Base-by-base conservation (phyloP, 108 stramenopile genomes). In the Epipyxis sp. region DNA sequence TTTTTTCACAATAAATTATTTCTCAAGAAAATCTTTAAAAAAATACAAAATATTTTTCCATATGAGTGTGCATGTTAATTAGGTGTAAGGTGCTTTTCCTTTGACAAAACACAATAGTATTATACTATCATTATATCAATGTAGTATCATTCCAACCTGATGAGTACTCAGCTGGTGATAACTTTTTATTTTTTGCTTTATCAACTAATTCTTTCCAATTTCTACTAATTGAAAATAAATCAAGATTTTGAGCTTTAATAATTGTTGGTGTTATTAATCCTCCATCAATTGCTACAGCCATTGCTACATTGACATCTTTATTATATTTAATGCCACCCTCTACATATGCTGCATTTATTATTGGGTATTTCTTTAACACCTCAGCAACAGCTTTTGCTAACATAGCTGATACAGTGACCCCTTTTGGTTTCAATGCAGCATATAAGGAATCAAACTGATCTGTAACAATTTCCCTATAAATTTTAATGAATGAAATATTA, bases 211-310 rank as follows among this genome's bases (percentile, higher is more conserved):
- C 90, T 85, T 90, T 94, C 97, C 97, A 98, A 87, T 92, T 90
- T 79, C 87, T 90, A 1, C 90, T 93, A 44, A 98, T 84, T 30
- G 94, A 94, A 59, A 91, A 76, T 57, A 95, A 86, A 79, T 88
- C 88, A 80, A 93, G 86, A 77, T 93, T 89, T 85, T 98, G 94
- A 30, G 94, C 94, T 67, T 95, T 92, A 79, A 84, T 90, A 46
- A 98, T 87, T 40, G 90, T 91, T 2, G 97, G 97, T 2, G 97
- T 98, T 71, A 98, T 98, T 44, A 98, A 90, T 0, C 97, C 97
- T n/a, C 97, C 97, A 30, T 96, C 95, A 76, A 98, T 93, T 30
- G 97, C 93, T 25, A 98, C 97, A 39, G 97, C 97, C 94, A 94
- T 96, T 65, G 97, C 95, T 84, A 98, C 92, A 82, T 98, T 98